Evolutionary conservation across 305 asterid species (phyloP).

Genomic region (Fraxinus velutina): DNA sequence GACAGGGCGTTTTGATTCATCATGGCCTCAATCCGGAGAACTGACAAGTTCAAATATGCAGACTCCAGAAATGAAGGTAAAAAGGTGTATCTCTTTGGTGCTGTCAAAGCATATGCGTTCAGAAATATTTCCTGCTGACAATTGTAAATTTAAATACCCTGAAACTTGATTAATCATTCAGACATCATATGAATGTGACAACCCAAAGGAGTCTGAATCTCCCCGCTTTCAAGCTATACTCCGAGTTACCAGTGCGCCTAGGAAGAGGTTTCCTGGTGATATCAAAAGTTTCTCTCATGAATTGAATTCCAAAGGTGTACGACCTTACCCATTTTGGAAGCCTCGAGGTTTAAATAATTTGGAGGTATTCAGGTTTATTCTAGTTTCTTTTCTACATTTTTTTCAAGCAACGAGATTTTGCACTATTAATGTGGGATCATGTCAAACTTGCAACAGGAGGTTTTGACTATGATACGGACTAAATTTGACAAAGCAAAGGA

Average conservation of each 20-base stretch:
- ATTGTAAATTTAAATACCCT: slow-evolving; percentile 13
- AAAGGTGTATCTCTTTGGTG: slow-evolving; percentile 26
- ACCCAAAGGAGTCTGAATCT: slow-evolving; percentile 99
- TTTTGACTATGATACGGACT: slow-evolving; percentile 76
- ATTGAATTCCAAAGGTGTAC: slow-evolving; percentile 96
- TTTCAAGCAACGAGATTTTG: slow-evolving; percentile 16
- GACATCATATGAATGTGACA: slow-evolving; percentile 87
- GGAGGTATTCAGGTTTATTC: slow-evolving; percentile 58
- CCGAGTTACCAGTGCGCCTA: slow-evolving; percentile 95
- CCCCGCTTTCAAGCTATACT: slow-evolving; percentile 99
- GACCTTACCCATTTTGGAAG: slow-evolving; percentile 98
- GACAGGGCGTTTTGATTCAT: slow-evolving; percentile 57
- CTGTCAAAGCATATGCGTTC: slow-evolving; percentile 19
- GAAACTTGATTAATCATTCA: slow-evolving; percentile 28
- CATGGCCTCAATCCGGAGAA: slow-evolving; percentile 70
- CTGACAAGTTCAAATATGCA: slow-evolving; percentile 60
- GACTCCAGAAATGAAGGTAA: slow-evolving; percentile 94
- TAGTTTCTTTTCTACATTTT: neutral
- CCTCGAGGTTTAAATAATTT: slow-evolving; percentile 87
- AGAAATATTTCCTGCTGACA: slow-evolving; percentile 11
- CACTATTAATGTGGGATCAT: slow-evolving; percentile 20
- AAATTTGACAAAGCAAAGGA: slow-evolving; percentile 98
- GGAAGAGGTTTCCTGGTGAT: slow-evolving; percentile 94
- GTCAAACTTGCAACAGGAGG: slow-evolving; percentile 58
- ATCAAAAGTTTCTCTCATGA: slow-evolving; percentile 99